These are phyloP conservation scores for Cercophora newfieldiana DNA, from an alignment of 495 filamentous ascomycete species.

Conservation along the genomic window DNA sequence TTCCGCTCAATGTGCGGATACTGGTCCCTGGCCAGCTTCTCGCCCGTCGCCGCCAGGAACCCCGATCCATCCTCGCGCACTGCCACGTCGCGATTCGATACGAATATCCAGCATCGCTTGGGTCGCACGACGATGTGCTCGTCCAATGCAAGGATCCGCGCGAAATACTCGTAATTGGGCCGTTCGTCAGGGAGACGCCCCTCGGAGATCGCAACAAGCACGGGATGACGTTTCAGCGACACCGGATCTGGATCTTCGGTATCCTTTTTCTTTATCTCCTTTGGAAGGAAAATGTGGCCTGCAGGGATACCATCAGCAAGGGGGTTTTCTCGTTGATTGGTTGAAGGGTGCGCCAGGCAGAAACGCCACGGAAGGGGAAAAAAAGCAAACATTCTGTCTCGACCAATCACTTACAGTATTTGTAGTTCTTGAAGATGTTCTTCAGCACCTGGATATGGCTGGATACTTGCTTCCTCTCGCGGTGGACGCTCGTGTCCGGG, in stretches of 20 bases:
- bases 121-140: constrained; percentile 42
- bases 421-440: constrained; percentile 57
- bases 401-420: constrained; percentile 30
- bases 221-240: constrained; percentile 55
- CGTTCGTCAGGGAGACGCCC: constrained; percentile 46
- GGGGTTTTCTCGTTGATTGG: constrained; percentile 15
- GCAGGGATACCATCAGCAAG: constrained; percentile 20
- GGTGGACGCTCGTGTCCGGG: constrained; percentile 36
- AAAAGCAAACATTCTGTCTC: constrained; percentile 2
- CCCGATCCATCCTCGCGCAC: constrained; percentile 36
- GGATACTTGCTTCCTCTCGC: constrained; percentile 85
- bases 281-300: constrained; percentile 53
- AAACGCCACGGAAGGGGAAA: background rate
- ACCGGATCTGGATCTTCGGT: constrained; percentile 38
- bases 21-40: constrained; percentile 37
- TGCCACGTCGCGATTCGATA: constrained; percentile 41
- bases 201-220: constrained; percentile 53
- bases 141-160: constrained; percentile 42
- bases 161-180: constrained; percentile 54
- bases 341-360: constrained; percentile 14
- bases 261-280: constrained; percentile 27
- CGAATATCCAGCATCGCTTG: constrained; percentile 48
- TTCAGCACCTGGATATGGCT: constrained; percentile 98
- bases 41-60: constrained; percentile 36
- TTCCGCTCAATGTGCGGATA: constrained; percentile 50